Base-by-base conservation (phyloP, 306 rosid species). In the Carpinus fangiana region DNA sequence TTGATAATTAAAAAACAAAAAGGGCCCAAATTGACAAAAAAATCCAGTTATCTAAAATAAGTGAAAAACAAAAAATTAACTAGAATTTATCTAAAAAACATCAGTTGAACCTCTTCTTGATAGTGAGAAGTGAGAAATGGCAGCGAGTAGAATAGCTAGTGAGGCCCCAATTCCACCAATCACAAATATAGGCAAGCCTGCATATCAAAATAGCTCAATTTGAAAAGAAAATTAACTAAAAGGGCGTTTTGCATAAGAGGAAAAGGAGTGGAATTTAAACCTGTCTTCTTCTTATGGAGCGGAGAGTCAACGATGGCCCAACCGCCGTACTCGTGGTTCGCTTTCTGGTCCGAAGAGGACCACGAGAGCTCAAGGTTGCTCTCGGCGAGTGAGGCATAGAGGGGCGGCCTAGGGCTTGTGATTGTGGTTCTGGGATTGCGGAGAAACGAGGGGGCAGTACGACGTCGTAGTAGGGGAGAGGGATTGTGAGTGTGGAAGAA, bases 161-260 rank as follows among this genome's bases (percentile, higher is more conserved):
- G 97, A 88, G 80, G 91, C 73, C 48, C 94, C 92, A 72, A 88
- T 60, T 26, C 88, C 87, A 7, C 85, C 84, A 9, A 88, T 28
- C 69, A 82, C 83, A 55, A 73, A 67, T 8, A 78, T 70, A 84
- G 86, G 85, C 79, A 82, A 74, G 55, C 84, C 96, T 93, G 81
- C 85, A 66, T 2, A 76, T 45, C 68, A 9, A 54, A 1, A 66
- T 10, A 53, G 7, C 52, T 31, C 54, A 17, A 16, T 31, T 12
- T 23, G 0, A 20, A 31, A 56, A 68, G 47, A 13, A 20, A 53
- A 72, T 54, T 48, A 70, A 70, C 34, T 23, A 11, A 70, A 47
- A 20, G 38, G 18, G 54, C 0, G 23, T 71, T 12, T 0, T 26
- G 26, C 2, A 8, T 1, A 17, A 38, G 7, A 38, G 48, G 50